Conservation (phyloP, 2,329 filamentous ascomycete genomes). For the Penicillium expansum region DNA sequence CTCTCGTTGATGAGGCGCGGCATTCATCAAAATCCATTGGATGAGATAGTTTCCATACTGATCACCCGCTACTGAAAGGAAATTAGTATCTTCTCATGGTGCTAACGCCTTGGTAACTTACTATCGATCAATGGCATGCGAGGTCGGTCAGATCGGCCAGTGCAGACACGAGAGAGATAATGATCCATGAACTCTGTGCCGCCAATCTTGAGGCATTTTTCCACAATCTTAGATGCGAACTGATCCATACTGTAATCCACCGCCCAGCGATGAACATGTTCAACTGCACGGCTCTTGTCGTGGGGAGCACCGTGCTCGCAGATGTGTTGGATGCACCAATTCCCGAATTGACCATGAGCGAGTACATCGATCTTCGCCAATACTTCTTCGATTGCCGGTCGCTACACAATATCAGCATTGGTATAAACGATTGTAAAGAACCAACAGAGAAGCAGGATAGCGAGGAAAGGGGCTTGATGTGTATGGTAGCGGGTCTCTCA, state of each 20-base stretch:
- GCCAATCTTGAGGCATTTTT: slow-evolving; percentile 98
- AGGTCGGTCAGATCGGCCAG: slow-evolving; percentile 83
- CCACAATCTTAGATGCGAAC: slow-evolving; percentile 97
- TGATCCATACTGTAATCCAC: slow-evolving; percentile 99
- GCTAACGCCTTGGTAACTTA: slow-evolving; percentile 39
- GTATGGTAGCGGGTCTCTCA: slow-evolving; percentile 40
- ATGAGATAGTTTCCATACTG: slow-evolving; percentile 99
- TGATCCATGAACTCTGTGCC: slow-evolving; percentile 84
- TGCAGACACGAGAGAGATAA: slow-evolving; percentile 91
- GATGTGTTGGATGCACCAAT: slow-evolving; percentile 99
- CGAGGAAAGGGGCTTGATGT: neutral
- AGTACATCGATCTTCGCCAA: slow-evolving; percentile 93
- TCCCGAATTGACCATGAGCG: slow-evolving; percentile 95
- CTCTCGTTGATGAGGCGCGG: slow-evolving; percentile 83
- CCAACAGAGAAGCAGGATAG: neutral
- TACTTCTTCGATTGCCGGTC: slow-evolving; percentile 95
- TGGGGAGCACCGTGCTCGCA: slow-evolving; percentile 91
- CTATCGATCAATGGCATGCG: slow-evolving; percentile 96
- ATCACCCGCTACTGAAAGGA: slow-evolving; percentile 71
- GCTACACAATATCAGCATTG: slow-evolving; percentile 53
- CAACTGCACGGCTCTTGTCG: slow-evolving; percentile 88
- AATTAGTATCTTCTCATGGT: slow-evolving; percentile 7
- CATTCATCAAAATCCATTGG: slow-evolving; percentile 92
- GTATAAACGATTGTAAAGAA: neutral
- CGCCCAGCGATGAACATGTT: slow-evolving; percentile 90